phyloP scores from a whole-genome alignment of 73 alveolate species.

The Symbiodinium natans region DNA sequence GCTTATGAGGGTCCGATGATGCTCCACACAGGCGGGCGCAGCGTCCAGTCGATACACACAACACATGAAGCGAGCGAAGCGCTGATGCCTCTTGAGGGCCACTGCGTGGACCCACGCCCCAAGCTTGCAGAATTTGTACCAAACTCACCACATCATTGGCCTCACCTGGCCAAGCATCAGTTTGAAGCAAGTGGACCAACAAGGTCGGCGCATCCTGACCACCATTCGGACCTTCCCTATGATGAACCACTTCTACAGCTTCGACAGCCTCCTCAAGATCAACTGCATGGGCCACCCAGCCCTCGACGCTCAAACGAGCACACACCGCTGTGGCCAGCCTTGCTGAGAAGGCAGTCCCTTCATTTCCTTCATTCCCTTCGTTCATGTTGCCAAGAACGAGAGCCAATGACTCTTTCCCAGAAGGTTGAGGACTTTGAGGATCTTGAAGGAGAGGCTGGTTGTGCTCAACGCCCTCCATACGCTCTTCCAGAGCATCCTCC shows the following conservation, averaged over 20 bases:
- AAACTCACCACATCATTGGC: background rate
- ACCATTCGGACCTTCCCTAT: too few species aligned
- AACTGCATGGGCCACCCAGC: background rate
- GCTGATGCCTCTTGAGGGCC: background rate
- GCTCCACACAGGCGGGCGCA: conserved; percentile 34
- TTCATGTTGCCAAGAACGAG: background rate
- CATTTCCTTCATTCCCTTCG: too few species aligned
- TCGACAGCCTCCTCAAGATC: background rate
- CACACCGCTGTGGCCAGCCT: background rate
- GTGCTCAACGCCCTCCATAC: conserved; percentile 24
- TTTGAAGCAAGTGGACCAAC: background rate
- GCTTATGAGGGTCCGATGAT: conserved; percentile 43
- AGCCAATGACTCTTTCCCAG: background rate
- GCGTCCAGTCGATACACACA: conserved; percentile 29
- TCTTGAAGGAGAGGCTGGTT: background rate
- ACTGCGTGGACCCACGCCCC: background rate
- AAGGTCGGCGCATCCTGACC: background rate
- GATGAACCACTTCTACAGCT: too few species aligned
- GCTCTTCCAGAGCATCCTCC: conserved; percentile 84
- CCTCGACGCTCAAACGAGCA: background rate
- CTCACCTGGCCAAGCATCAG: background rate
- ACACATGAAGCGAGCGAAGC: background rate
- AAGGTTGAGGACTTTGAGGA: background rate
- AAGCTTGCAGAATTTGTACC: conserved; percentile 16
- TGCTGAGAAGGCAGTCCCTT: background rate